These are phyloP conservation scores for Parachlorella kessleri DNA, from an alignment of 139 green algal species.

Conservation along the genomic window DNA sequence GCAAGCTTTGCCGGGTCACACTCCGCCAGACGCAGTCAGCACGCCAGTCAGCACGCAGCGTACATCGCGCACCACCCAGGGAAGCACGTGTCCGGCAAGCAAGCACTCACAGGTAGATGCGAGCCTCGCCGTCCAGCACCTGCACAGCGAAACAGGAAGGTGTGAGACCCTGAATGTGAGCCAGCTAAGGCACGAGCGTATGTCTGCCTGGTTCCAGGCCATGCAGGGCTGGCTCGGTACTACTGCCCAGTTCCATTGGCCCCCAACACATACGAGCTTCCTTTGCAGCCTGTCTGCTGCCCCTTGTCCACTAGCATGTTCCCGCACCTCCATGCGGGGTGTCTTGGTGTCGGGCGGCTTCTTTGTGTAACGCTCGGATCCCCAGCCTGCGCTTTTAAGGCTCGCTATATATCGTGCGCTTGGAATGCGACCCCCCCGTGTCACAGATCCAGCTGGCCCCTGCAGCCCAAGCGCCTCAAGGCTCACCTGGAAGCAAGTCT, in stretches of 20 bases:
- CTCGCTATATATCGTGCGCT: not conserved
- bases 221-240: not conserved
- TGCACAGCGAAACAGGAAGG: not conserved
- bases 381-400: not conserved
- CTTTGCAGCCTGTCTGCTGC: constrained; percentile 2
- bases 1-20: too few species aligned
- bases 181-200: not conserved
- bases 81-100: not conserved
- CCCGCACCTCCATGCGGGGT: not conserved
- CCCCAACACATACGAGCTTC: not conserved
- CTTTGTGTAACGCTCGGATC: not conserved
- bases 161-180: not conserved
- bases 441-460: not conserved
- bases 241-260: not conserved
- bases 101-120: constrained; percentile 26
- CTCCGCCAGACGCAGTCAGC: not conserved
- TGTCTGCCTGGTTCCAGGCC: too few species aligned
- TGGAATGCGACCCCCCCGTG: not conserved
- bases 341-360: not conserved
- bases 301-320: not conserved
- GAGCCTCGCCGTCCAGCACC: constrained; percentile 29
- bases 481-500: constrained; percentile 14
- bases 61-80: too few species aligned
- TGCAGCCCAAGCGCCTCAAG: not conserved
- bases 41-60: not conserved